Percentiles rank a stretch among this genome's conserved stretches.
These are phyloP conservation scores for Mycena rebaudengoi DNA, from an alignment of 768 basidiomycete species.

Conservation along the genomic window DNA sequence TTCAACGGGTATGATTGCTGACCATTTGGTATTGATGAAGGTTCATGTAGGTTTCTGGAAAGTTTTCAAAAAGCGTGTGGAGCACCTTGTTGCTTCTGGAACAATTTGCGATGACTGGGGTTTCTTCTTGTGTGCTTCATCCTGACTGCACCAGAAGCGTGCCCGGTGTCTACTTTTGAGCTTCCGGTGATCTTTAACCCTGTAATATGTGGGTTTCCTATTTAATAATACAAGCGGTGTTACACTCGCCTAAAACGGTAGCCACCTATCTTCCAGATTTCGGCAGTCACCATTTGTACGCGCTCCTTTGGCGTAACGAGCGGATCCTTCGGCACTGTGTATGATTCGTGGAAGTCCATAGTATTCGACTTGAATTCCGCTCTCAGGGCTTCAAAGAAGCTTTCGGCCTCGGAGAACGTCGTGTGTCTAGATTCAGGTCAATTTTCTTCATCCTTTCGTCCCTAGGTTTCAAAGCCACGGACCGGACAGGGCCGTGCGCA, in stretches of 20 bases:
- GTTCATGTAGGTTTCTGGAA: too few species aligned
- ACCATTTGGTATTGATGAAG: too few species aligned
- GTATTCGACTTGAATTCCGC: not conserved
- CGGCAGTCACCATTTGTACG: conserved; percentile 23
- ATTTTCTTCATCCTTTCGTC: too few species aligned
- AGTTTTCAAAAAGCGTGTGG: too few species aligned
- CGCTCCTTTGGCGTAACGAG: conserved; percentile 26
- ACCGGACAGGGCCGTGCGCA: too few species aligned
- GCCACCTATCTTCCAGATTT: conserved; percentile 37
- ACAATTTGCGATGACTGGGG: too few species aligned
- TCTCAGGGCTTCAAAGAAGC: not conserved
- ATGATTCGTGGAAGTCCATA: conserved; percentile 34
- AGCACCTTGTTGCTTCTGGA: too few species aligned
- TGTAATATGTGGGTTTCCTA: too few species aligned
- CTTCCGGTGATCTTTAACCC: conserved; percentile 2
- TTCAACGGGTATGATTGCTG: too few species aligned
- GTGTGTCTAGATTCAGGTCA: too few species aligned
- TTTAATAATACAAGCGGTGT: too few species aligned
- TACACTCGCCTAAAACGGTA: conserved; percentile 37
- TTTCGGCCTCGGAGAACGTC: not conserved
- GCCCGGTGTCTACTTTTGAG: conserved; percentile 20
- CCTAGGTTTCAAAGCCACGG: too few species aligned
- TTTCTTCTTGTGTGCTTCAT: conserved; percentile 21
- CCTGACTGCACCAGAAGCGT: conserved; percentile 26
- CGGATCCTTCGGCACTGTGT: conserved; percentile 25